Evolutionary conservation across 331 rosid genomes (phyloP).

Genomic region (Spiraea crenata): DNA sequence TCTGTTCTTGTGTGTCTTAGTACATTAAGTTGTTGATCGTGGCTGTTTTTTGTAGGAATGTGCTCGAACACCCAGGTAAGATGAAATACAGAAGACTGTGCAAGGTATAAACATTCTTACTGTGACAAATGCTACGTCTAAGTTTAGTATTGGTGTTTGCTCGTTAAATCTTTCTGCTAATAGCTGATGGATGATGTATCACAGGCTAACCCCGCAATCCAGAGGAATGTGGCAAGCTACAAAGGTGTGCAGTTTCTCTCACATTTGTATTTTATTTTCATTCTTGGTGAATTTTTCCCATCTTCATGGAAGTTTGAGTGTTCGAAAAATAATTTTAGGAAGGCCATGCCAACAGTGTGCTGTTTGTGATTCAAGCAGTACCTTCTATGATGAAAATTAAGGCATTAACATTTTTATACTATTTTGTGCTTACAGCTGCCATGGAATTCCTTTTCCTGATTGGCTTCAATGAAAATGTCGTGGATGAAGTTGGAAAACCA

Average conservation of each 20-base stretch:
- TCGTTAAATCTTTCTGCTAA: neutral
- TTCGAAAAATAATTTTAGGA: neutral
- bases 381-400: neutral
- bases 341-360: neutral
- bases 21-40: slow-evolving; percentile 15
- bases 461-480: slow-evolving; percentile 75
- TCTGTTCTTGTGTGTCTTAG: slow-evolving; percentile 14
- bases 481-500: slow-evolving; percentile 61
- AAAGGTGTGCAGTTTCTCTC: slow-evolving; percentile 55
- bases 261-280: slow-evolving; percentile 16
- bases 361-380: neutral
- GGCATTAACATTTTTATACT: neutral
- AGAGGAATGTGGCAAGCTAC: slow-evolving; percentile 56
- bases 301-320: neutral
- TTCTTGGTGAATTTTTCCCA: neutral
- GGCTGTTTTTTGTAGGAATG: slow-evolving; percentile 53
- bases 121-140: neutral
- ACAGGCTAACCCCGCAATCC: slow-evolving; percentile 85
- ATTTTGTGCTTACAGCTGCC: slow-evolving; percentile 59
- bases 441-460: slow-evolving; percentile 61
- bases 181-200: slow-evolving; percentile 24
- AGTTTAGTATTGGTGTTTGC: slow-evolving; percentile 5
- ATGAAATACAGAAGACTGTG: slow-evolving; percentile 66
- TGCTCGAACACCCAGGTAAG: slow-evolving; percentile 77
- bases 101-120: slow-evolving; percentile 47